Percentiles rank a stretch among this genome's conserved stretches.
Evolutionary conservation across 306 rosid genomes (phyloP).

Genomic region (Sicyos edulis): DNA sequence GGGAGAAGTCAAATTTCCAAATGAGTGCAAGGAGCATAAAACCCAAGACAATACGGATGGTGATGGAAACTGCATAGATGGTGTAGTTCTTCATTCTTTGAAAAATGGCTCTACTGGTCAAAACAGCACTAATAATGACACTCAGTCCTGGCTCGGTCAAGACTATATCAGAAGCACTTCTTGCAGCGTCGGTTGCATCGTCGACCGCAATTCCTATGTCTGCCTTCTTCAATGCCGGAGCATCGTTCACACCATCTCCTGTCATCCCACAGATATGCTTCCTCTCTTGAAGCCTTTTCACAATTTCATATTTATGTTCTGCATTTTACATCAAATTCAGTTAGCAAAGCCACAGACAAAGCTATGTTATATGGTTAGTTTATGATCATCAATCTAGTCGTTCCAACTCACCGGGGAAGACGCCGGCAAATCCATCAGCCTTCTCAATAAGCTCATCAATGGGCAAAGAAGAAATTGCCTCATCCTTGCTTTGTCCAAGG

Average conservation of each 20-base stretch:
- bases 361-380: background rate
- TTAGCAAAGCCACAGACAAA: background rate
- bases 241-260: constrained; percentile 95
- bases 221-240: constrained; percentile 78
- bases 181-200: constrained; percentile 90
- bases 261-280: constrained; percentile 90
- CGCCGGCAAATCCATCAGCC: constrained; percentile 95
- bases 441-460: constrained; percentile 85
- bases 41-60: constrained; percentile 75
- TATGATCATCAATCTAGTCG: background rate
- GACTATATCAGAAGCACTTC: constrained; percentile 85
- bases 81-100: constrained; percentile 96
- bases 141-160: constrained; percentile 88
- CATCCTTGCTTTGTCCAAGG: constrained; percentile 69
- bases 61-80: constrained; percentile 82
- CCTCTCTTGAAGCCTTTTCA: constrained; percentile 69
- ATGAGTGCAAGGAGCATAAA: constrained; percentile 77
- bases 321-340: constrained; percentile 19
- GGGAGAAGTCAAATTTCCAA: constrained; percentile 88
- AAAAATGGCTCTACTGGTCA: constrained; percentile 86
- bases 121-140: constrained; percentile 75
- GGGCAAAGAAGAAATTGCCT: constrained; percentile 45
- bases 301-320: constrained; percentile 92
- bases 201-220: constrained; percentile 94
- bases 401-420: constrained; percentile 61